Evolutionary conservation across 2,329 filamentous ascomycete species (phyloP).

Genomic region (Pseudopyricularia cyperi): DNA sequence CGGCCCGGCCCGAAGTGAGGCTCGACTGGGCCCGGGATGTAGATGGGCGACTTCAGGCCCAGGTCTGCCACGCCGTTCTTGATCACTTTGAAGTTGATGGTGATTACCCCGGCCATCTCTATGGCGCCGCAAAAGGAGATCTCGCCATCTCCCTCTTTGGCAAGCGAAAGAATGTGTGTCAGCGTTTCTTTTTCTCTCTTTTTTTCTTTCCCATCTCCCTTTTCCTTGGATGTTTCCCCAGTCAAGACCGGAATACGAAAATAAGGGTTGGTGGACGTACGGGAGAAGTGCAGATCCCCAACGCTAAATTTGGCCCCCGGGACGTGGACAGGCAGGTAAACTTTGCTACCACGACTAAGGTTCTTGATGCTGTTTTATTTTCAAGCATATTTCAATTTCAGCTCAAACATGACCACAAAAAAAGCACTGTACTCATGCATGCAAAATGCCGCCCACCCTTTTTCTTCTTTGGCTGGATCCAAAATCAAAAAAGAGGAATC

Average conservation of each 20-base stretch:
- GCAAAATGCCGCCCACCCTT: no score
- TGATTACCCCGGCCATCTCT: conserved; percentile 78
- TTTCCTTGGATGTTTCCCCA: no score
- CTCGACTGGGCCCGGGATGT: conserved; percentile 75
- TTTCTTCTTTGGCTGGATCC: no score
- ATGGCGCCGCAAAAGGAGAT: conserved; percentile 85
- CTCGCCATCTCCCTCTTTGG: conserved; percentile 67
- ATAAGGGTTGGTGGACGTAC: conserved; percentile 16
- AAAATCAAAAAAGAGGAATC: no score
- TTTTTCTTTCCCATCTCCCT: no score
- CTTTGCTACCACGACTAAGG: conserved; percentile 35
- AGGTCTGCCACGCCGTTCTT: conserved; percentile 66
- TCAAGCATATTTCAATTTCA: background rate
- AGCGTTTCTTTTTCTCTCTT: background rate
- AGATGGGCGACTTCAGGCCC: conserved; percentile 71
- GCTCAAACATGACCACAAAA: background rate
- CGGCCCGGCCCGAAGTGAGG: conserved; percentile 75
- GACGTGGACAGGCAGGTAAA: conserved; percentile 81
- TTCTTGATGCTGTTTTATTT: conserved; percentile 16
- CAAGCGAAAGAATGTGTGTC: background rate
- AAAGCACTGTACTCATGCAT: no score
- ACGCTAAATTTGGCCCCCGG: conserved; percentile 80
- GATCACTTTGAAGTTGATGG: conserved; percentile 79
- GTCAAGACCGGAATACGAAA: background rate
- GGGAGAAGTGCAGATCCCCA: conserved; percentile 76